Evolutionary conservation across 805 yeast genomes (phyloP).

Genomic region (baker's yeast (Saccharomyces cerevisiae)): DNA sequence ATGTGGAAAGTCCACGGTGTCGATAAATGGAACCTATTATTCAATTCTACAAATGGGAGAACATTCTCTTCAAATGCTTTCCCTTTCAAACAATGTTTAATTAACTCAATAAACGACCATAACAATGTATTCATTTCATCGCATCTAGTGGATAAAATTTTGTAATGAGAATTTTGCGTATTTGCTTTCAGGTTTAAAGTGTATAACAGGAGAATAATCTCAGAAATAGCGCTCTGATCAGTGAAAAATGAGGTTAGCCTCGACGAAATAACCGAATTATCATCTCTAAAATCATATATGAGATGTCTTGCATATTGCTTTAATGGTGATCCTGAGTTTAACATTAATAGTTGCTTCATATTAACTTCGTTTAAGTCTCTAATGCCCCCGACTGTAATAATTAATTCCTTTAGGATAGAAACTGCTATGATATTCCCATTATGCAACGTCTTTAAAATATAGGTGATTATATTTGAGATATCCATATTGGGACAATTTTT

Average conservation of each 20-base stretch:
- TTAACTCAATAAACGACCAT: constrained; percentile 53
- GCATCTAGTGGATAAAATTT: constrained; percentile 58
- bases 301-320: constrained; percentile 46
- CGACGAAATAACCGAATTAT: constrained; percentile 39
- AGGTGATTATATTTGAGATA: constrained; percentile 51
- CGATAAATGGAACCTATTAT: constrained; percentile 38
- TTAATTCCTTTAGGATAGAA: constrained; percentile 56
- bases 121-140: constrained; percentile 68
- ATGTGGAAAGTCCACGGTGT: constrained; percentile 65
- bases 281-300: constrained; percentile 45
- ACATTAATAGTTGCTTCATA: constrained; percentile 50
- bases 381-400: constrained; percentile 72
- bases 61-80: constrained; percentile 32
- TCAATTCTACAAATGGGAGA: constrained; percentile 36
- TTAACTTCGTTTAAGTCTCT: constrained; percentile 62
- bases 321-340: constrained; percentile 58
- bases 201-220: constrained; percentile 58
- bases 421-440: constrained; percentile 50
- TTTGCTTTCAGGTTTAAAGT: constrained; percentile 36
- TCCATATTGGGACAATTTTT: constrained; percentile 48
- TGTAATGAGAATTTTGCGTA: constrained; percentile 44
- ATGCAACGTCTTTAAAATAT: constrained; percentile 55
- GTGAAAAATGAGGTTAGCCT: constrained; percentile 42
- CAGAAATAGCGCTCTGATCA: constrained; percentile 42
- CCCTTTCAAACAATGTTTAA: constrained; percentile 41